Evolutionary conservation across 1,284 basidiomycete species (phyloP), one percentile per base, ranked within the genome.

Genomic region (Cutaneotrichosporon dermatis): DNA sequence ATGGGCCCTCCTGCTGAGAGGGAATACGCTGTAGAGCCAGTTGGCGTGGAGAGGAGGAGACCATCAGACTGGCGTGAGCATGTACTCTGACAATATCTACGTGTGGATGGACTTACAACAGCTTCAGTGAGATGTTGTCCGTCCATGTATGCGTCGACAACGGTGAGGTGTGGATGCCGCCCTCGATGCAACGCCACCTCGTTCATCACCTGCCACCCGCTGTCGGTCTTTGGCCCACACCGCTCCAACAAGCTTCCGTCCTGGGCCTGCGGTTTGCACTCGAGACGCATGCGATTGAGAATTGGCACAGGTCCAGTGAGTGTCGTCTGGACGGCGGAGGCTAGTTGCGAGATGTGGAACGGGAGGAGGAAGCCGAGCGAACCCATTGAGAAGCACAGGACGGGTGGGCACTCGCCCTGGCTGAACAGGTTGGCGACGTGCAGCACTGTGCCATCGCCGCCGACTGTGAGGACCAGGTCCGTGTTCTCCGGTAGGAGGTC

Each of bases 141-240:
- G 70, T 98, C 90, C n/a, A 96, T 92, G 75, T 84, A 96, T 8
- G 92, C 89, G 72, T 98, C 92, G 59, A 98, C 92, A 5, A 90
- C 92, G 62, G 92, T 93, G 55, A 98, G 82, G 70, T 97, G 94
- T 1, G 93, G 90, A 66, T 89, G 89, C 34, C 89, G 84, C 4
- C 94, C 94, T 25, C 94, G 85, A 76, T 98, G 95, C 25, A 98
- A 81, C 9, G 92, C 87, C 57, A 98, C 86, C 78, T 98, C 95
- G 72, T 98, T 98, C 92, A 98, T 95, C 40, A 96, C 92, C 77
- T 97, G 93, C 85, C 90, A 91, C 64, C 89, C 92, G 86, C 69
- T 61, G 11, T 66, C 66, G 40, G 40, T 9, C 9, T 42, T 43
- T 16, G 51, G 58, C 1, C 65, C 62, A 51, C 68, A 73, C 5